Base-by-base conservation (phyloP, 2,329 filamentous ascomycete genomes). In the Drechslera avenae region DNA sequence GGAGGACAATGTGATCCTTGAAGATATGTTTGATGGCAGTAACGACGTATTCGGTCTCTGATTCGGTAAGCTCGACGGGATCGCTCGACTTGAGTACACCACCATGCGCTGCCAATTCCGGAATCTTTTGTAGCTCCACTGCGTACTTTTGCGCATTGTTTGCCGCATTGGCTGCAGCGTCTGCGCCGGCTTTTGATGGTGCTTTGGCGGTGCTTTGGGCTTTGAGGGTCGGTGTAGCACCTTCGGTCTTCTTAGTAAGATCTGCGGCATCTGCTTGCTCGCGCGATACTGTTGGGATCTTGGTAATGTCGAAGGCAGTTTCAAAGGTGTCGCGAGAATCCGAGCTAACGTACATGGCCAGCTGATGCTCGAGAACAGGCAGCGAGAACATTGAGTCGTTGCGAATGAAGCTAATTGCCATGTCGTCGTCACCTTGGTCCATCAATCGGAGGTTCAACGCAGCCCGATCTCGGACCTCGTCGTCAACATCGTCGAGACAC, bases 181-280 rank as follows among this genome's bases (percentile, higher is more conserved):
- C 90, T 21, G 88, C 86, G 34, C 88, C 86, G 19, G 82, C 83
- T 33, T 83, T 82, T 53, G 85, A 74, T 37, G 87, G 80, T 54
- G 86, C 76, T 79, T 95, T 96, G 50, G 91, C 88, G 23, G 89
- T 79, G 71, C 91, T 91, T 52, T 93, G 92, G 23, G 93, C 90
- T 77, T 97, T 97, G 79, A 97, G 86, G 2, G 91, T 96, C 8
- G 93, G 92, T 1, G 92, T 91, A 13, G 91, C 89, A 14, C 90
- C 90, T 2, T 91, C 96, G 65, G 97, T 89, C 81, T 97, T 97
- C 86, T 96, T 96, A 21, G 90, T 96, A 64, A 93, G 86, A 75
- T 97, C 94, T 74, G 97, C 93, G 10, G 94, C 94, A 66, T 97
- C 88, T 54, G 93, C 93, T 78, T 99, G 91, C 75, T 97, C 94